Conservation (phyloP, 1,139 yeast species). For the Ashbya aceris region DNA sequence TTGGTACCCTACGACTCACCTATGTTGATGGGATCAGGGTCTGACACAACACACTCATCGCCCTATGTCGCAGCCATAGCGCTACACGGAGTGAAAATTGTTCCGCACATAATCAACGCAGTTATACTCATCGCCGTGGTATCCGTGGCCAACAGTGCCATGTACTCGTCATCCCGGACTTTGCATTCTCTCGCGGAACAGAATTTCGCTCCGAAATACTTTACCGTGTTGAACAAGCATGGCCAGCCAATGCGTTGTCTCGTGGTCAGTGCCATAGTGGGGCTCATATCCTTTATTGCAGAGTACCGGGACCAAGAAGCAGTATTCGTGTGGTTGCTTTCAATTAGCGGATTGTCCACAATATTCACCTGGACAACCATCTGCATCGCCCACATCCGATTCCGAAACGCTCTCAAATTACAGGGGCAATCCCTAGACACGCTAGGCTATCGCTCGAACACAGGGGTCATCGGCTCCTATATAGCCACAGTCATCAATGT, state of each 20-base stretch:
- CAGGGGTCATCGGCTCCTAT: conserved; percentile 56
- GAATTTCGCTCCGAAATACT: conserved; percentile 62
- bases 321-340: conserved; percentile 69
- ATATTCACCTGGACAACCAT: conserved; percentile 78
- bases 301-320: conserved; percentile 52
- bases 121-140: conserved; percentile 57
- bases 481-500: conserved; percentile 48
- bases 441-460: conserved; percentile 51
- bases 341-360: conserved; percentile 72
- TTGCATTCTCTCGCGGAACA: conserved; percentile 68
- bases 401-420: conserved; percentile 53
- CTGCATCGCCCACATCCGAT: conserved; percentile 59
- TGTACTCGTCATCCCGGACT: conserved; percentile 73
- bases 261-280: conserved; percentile 44
- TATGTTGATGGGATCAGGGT: conserved; percentile 36
- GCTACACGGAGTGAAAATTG: conserved; percentile 49
- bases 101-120: conserved; percentile 59
- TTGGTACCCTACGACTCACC: conserved; percentile 51
- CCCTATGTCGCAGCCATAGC: conserved; percentile 55
- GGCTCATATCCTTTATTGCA: conserved; percentile 64
- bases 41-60: conserved; percentile 49
- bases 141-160: conserved; percentile 62
- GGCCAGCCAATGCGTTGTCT: conserved; percentile 73
- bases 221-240: conserved; percentile 51
- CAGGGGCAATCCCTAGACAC: conserved; percentile 54